Percentiles rank a stretch among this genome's conserved stretches.
phyloP scores from a whole-genome alignment of 2,329 filamentous ascomycete species.

The Aspergillus udagawae region DNA sequence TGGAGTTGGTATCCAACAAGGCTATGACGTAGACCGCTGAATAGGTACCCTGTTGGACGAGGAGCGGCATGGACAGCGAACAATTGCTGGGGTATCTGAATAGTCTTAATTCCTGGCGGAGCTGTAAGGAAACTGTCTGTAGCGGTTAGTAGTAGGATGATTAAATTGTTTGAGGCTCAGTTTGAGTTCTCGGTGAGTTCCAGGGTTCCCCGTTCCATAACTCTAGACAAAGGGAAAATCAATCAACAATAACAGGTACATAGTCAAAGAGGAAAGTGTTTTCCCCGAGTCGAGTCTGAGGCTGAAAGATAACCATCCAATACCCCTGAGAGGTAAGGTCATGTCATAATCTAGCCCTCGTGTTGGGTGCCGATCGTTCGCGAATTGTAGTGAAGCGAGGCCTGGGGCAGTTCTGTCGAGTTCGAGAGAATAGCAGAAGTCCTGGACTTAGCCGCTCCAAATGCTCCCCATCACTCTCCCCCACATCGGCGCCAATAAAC shows the following conservation, averaged over 20 bases:
- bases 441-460: neutral
- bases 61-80: neutral
- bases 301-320: neutral
- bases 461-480: conserved; percentile 4
- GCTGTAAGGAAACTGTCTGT: neutral
- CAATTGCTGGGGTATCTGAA: neutral
- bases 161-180: neutral
- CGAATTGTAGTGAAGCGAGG: conserved; percentile 1
- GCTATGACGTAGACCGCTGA: neutral
- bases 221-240: neutral
- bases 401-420: neutral
- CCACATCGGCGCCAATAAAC: conserved; percentile 9
- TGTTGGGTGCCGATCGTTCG: neutral
- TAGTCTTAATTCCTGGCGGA: neutral
- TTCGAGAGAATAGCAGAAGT: neutral
- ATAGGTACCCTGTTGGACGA: neutral
- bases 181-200: neutral
- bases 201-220: neutral
- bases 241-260: neutral
- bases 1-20: neutral
- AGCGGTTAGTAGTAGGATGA: neutral
- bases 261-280: neutral
- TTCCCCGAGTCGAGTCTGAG: neutral
- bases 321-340: neutral
- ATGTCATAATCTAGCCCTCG: neutral